A percentile compares a stretch with the other conserved stretches of the same genome.
Conservation (phyloP, 2,329 filamentous ascomycete species). For the Chaetomium strumarium region DNA sequence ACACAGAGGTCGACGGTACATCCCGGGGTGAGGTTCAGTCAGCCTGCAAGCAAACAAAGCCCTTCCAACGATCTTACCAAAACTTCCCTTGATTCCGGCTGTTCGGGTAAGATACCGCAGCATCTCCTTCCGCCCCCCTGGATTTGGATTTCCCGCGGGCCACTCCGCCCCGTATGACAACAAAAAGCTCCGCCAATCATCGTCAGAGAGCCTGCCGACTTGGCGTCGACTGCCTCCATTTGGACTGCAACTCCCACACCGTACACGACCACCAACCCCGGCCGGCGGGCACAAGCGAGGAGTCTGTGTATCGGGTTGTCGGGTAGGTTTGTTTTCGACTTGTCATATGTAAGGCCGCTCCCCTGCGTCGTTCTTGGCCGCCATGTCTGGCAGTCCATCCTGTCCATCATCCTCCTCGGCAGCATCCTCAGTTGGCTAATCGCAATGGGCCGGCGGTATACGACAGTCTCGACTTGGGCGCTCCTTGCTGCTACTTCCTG, state of each 20-base stretch:
- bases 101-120: slow-evolving; percentile 23
- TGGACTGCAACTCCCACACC: neutral
- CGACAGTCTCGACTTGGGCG: slow-evolving; percentile 6
- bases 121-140: slow-evolving; percentile 25
- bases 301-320: neutral
- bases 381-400: neutral
- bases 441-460: slow-evolving; percentile 5
- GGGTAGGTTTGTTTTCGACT: too few species aligned
- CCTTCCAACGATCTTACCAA: neutral
- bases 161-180: neutral
- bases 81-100: slow-evolving; percentile 14
- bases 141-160: slow-evolving; percentile 19
- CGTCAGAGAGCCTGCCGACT: neutral
- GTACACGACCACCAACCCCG: neutral
- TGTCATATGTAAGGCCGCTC: neutral
- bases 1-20: too few species aligned
- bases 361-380: neutral
- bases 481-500: slow-evolving; percentile 10
- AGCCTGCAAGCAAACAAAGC: too few species aligned
- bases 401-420: neutral
- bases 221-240: neutral
- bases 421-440: neutral
- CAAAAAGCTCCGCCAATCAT: slow-evolving; percentile 23
- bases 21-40: too few species aligned
- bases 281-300: slow-evolving; percentile 1